These are phyloP conservation scores for Cyclotella baltica DNA, from an alignment of 108 stramenopile species.

Conservation along the genomic window DNA sequence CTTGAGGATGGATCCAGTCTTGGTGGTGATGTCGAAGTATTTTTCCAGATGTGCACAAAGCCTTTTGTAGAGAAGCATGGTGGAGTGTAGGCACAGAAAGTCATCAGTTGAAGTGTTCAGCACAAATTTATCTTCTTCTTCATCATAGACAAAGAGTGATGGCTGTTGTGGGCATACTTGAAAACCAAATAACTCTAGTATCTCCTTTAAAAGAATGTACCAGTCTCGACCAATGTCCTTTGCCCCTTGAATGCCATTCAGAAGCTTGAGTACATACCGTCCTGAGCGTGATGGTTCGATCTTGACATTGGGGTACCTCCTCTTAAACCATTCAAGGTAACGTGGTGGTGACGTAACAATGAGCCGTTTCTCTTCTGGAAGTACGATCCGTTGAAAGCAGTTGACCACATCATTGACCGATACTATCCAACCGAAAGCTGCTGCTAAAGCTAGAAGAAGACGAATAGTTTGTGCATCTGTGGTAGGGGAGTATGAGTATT, in stretches of 20 bases:
- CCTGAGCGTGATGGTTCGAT: background rate
- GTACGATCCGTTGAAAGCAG: constrained; percentile 10
- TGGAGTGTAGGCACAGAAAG: constrained; percentile 15
- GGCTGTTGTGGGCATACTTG: constrained; percentile 4
- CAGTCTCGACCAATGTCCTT: constrained; percentile 20
- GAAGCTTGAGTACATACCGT: constrained; percentile 4
- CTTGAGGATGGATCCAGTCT: background rate
- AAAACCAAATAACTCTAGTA: constrained; percentile 7
- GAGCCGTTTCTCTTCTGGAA: background rate
- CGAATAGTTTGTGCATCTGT: background rate
- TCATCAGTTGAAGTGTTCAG: constrained; percentile 36
- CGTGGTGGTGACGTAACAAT: background rate
- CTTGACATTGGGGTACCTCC: background rate
- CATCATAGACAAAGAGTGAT: background rate
- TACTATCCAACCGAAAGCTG: background rate
- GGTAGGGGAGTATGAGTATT: constrained; percentile 18
- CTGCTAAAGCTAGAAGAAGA: background rate
- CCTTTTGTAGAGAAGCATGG: background rate
- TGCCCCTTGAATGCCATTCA: constrained; percentile 25
- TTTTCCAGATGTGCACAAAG: constrained; percentile 6
- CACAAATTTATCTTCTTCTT: background rate
- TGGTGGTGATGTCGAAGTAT: constrained; percentile 7
- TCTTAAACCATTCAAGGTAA: constrained; percentile 14
- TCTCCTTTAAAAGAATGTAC: constrained; percentile 8
- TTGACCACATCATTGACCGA: constrained; percentile 6